Conservation (phyloP, 257 asterid species). For the Nicotiana otophora region DNA sequence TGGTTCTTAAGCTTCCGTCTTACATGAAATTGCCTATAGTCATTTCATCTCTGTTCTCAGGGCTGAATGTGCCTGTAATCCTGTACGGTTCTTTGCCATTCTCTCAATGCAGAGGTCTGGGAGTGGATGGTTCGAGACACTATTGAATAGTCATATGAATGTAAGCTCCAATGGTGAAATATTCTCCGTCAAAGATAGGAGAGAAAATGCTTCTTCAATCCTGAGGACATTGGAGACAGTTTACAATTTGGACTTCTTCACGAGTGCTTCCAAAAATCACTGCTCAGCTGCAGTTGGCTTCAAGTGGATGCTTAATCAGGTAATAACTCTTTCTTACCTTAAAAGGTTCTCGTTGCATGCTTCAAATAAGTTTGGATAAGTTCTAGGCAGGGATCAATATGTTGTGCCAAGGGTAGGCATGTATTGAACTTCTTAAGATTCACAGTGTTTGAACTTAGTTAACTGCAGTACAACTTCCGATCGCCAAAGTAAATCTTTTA, state of each 20-base stretch:
- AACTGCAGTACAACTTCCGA: neutral
- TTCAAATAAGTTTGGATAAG: neutral
- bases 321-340: constrained; percentile 12
- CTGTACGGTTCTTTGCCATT: constrained; percentile 71
- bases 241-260: constrained; percentile 70
- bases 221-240: constrained; percentile 55
- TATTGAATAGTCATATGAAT: constrained; percentile 76
- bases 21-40: neutral
- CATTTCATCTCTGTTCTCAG: constrained; percentile 23
- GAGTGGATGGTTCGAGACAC: constrained; percentile 96
- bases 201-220: constrained; percentile 61
- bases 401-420: neutral
- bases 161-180: constrained; percentile 94
- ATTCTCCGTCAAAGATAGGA: constrained; percentile 61
- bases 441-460: neutral
- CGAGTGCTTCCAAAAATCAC: constrained; percentile 88
- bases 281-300: constrained; percentile 93
- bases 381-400: neutral
- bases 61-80: constrained; percentile 79
- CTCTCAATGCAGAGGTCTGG: constrained; percentile 96
- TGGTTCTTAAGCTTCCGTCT: neutral
- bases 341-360: neutral
- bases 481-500: neutral
- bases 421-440: neutral
- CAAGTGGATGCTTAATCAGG: constrained; percentile 99